These are phyloP conservation scores for Aspergillus unguis DNA, from an alignment of 2,329 filamentous ascomycete species.

Conservation along the genomic window DNA sequence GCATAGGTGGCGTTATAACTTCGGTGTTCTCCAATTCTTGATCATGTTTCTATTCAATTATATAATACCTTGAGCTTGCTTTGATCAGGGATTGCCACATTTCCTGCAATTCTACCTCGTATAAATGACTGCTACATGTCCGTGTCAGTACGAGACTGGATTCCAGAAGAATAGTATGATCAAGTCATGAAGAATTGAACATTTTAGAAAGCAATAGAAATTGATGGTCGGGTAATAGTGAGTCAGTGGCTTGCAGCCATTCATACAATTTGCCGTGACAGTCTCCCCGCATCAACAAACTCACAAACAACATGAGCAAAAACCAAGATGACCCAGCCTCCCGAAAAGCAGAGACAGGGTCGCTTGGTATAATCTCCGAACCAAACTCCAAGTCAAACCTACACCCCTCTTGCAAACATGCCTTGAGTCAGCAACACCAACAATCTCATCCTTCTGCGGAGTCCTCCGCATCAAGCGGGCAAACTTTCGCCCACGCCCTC, in stretches of 20 bases:
- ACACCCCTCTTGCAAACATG: neutral
- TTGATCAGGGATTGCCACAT: slow-evolving; percentile 8
- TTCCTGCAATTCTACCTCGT: slow-evolving; percentile 5
- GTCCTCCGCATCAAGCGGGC: neutral
- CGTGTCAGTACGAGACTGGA: neutral
- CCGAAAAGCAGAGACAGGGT: neutral
- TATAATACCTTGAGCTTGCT: slow-evolving; percentile 4
- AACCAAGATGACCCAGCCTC: neutral
- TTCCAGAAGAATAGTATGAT: neutral
- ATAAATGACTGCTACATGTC: slow-evolving; percentile 2
- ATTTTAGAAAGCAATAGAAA: no score
- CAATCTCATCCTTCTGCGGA: neutral
- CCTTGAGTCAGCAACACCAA: no score
- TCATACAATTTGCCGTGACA: neutral
- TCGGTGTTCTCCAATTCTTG: slow-evolving; percentile 8
- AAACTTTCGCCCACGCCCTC: slow-evolving; percentile 30
- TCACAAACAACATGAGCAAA: neutral
- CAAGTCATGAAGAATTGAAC: no score
- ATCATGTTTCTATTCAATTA: neutral
- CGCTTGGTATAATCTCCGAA: no score
- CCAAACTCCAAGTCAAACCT: neutral
- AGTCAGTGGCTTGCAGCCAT: no score
- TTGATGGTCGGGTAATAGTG: no score
- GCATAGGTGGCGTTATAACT: slow-evolving; percentile 22
- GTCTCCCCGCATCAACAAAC: slow-evolving; percentile 1